Conservation (phyloP, 352 stramenopile species). For the Phytophthora litchii region DNA sequence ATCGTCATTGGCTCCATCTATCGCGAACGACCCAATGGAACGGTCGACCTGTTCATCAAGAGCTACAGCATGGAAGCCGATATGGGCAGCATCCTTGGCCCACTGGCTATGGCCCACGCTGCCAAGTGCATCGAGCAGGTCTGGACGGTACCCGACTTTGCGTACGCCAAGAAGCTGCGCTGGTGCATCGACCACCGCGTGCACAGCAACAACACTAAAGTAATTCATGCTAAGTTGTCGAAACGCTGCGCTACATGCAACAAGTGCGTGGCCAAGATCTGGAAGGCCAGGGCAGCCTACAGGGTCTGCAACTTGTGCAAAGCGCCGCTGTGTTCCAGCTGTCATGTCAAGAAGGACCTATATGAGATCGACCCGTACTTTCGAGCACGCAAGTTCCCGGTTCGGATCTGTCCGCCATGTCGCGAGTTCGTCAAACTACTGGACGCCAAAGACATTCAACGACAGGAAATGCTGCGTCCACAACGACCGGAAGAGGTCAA, state of each 20-base stretch:
- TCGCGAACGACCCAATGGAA: constrained; percentile 31
- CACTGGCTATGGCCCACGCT: constrained; percentile 37
- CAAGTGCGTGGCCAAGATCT: constrained; percentile 27
- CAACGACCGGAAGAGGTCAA: constrained; percentile 27
- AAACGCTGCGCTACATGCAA: constrained; percentile 26
- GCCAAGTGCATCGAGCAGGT: constrained; percentile 43
- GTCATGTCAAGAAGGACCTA: constrained; percentile 27
- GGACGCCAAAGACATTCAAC: constrained; percentile 37
- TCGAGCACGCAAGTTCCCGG: constrained; percentile 27
- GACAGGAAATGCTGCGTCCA: constrained; percentile 29
- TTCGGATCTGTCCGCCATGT: constrained; percentile 36
- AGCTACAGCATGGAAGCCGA: constrained; percentile 49
- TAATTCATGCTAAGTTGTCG: constrained; percentile 26
- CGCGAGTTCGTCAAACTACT: constrained; percentile 32
- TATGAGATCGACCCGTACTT: constrained; percentile 38
- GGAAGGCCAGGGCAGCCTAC: constrained; percentile 16
- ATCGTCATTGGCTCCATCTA: constrained; percentile 44
- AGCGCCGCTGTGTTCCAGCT: constrained; percentile 38
- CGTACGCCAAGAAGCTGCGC: constrained; percentile 41
- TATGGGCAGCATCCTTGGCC: constrained; percentile 35
- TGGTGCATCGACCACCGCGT: constrained; percentile 40
- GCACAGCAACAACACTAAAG: constrained; percentile 35
- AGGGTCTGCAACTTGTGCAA: constrained; percentile 35
- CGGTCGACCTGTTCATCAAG: constrained; percentile 46
- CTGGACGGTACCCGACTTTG: constrained; percentile 39